phyloP scores from a whole-genome alignment of 2,329 filamentous ascomycete genomes.

The Colletotrichum graminicola region DNA sequence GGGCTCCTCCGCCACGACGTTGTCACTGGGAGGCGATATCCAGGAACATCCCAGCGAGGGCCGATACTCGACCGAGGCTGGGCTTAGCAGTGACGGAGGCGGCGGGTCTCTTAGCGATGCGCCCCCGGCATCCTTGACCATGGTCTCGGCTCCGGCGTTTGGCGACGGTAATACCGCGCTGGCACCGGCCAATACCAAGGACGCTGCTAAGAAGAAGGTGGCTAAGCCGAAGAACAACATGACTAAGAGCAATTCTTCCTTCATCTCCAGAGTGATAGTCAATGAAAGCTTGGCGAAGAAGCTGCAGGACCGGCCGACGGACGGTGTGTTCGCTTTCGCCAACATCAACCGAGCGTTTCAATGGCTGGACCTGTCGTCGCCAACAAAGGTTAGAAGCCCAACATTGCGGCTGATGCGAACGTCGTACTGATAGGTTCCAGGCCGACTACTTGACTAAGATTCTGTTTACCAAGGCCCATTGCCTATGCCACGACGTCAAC shows the following conservation, averaged over 20 bases:
- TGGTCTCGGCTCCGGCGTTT: conserved; percentile 74
- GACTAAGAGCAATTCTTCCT: conserved; percentile 97
- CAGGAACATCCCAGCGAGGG: conserved; percentile 73
- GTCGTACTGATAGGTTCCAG: conserved; percentile 55
- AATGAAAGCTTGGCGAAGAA: conserved; percentile 86
- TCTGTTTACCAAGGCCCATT: conserved; percentile 95
- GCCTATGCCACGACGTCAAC: conserved; percentile 94
- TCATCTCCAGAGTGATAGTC: conserved; percentile 95
- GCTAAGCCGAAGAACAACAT: conserved; percentile 97
- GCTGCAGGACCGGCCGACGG: conserved; percentile 79
- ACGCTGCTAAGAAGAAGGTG: conserved; percentile 78
- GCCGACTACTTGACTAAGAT: conserved; percentile 95
- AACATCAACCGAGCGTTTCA: conserved; percentile 97
- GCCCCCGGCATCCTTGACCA: conserved; percentile 54
- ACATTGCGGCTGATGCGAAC: conserved; percentile 39
- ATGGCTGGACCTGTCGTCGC: conserved; percentile 85
- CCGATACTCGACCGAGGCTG: conserved; percentile 70
- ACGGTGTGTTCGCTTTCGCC: conserved; percentile 90
- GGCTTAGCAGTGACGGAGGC: conserved; percentile 68
- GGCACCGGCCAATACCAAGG: conserved; percentile 72
- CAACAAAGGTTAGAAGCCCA: conserved; percentile 32
- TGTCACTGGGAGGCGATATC: conserved; percentile 64
- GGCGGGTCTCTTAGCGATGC: conserved; percentile 66
- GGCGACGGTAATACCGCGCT: conserved; percentile 88
- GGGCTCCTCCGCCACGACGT: conserved; percentile 63